Base-by-base conservation (phyloP, 306 rosid genomes). In the Senna tora region DNA sequence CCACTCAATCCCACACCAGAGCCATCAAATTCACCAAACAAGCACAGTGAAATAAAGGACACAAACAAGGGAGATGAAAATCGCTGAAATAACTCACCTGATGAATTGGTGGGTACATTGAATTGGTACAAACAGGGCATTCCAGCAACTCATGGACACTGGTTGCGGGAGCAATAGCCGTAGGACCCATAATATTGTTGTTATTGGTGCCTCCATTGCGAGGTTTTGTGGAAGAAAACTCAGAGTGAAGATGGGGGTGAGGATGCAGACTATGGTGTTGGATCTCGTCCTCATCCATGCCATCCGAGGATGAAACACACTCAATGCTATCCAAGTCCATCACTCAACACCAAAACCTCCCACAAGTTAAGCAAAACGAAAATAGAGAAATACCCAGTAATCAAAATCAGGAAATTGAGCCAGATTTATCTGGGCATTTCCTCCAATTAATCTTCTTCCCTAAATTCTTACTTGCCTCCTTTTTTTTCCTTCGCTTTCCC, bases 51-150 rank as follows among this genome's bases (percentile, higher is more conserved):
- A 50, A 51, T 12, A 34, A 30, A 17, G 59, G 12, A 49, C 16
- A 1, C 25, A n/a, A n/a, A n/a, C n/a, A 7, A 34, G 4, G 6
- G 72, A 70, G 43, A 64, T 8, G 0, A 20, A 61, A 62, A 56
- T 54, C 77, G 22, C 38, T 5, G 41, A 54, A 61, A 47, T 4
- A 75, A 52, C 71, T 36, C 4, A 88, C 98, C 98, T 92, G 98
- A 70, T 93, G 98, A 25, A 93, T 93, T 43, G 98, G 98, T 15
- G 98, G 98, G 75, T 90, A 93, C 98, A 93, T 93, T 65, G 98
- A 93, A 82, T 93, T 93, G 55, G 98, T 93, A 68, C 98, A 93
- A 6, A 93, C 98, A 8, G 98, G 96, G 78, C 98, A 92, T 80
- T 92, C 96, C 2, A 92, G 89, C 89, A 92, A 83, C 77, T 92